Evolutionary conservation across 1,284 basidiomycete genomes (phyloP).

Genomic region (Laetiporus sulphureus): DNA sequence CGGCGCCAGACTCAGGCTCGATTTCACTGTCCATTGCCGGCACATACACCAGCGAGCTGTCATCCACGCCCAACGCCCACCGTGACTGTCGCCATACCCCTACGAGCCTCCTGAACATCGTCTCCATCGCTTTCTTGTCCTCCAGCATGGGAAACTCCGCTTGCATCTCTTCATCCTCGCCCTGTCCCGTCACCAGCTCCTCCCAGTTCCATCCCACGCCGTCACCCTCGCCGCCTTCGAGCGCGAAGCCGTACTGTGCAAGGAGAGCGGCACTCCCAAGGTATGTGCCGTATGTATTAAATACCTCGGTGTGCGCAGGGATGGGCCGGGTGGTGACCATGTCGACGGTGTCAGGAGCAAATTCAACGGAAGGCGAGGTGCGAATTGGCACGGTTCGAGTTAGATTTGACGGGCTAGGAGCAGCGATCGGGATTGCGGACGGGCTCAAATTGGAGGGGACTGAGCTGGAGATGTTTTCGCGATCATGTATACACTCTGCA

Average conservation of each 20-base stretch:
- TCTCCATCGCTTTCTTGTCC: background rate
- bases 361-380: too few species aligned
- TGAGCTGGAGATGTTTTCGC: constrained; percentile 14
- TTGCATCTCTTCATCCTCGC: background rate
- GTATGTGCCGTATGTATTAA: constrained; percentile 79
- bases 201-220: constrained; percentile 39
- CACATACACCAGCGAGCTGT: constrained; percentile 11
- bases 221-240: constrained; percentile 60
- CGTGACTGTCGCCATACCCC: constrained; percentile 2
- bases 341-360: constrained; percentile 52
- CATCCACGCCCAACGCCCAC: constrained; percentile 1
- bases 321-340: constrained; percentile 59
- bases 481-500: constrained; percentile 69
- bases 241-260: constrained; percentile 68
- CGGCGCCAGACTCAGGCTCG: background rate
- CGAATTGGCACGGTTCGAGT: too few species aligned
- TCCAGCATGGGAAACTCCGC: background rate
- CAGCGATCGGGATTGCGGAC: background rate
- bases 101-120: background rate
- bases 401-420: too few species aligned
- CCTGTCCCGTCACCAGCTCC: constrained; percentile 25
- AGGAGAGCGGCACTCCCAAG: constrained; percentile 69
- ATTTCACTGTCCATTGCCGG: constrained; percentile 1
- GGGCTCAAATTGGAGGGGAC: background rate
- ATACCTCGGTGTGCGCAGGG: constrained; percentile 55